Percentiles rank a stretch among this genome's conserved stretches.
Conservation (phyloP, 2,329 filamentous ascomycete genomes). For the Leptographium lundbergii region DNA sequence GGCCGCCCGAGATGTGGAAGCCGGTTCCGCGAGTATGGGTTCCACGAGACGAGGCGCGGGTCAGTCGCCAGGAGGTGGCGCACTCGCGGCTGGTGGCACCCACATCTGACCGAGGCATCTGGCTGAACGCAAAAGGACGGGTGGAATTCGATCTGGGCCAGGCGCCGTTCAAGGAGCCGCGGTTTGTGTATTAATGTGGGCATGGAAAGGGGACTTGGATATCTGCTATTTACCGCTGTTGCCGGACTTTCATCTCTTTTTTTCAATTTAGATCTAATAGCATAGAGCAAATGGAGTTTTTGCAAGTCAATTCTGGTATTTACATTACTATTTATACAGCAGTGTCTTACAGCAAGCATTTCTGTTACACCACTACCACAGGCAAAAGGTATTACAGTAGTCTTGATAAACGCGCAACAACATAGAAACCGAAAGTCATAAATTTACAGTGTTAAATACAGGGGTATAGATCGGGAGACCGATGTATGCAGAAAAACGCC, state of each 20-base stretch:
- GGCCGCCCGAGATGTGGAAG: slow-evolving; percentile 53
- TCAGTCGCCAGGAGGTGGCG: slow-evolving; percentile 58
- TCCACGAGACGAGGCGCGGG: slow-evolving; percentile 54
- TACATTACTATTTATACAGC: too few species aligned
- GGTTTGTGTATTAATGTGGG: slow-evolving; percentile 12
- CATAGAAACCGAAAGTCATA: not conserved
- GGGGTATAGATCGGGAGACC: not conserved
- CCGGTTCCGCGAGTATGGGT: slow-evolving; percentile 60
- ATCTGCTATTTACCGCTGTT: not conserved
- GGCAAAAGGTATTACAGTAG: too few species aligned
- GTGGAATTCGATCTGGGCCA: slow-evolving; percentile 14
- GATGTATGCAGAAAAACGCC: not conserved
- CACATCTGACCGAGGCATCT: slow-evolving; percentile 61
- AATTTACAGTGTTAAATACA: not conserved
- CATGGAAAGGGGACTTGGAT: not conserved
- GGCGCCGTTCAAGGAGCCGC: slow-evolving; percentile 17
- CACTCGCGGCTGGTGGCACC: slow-evolving; percentile 54
- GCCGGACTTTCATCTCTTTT: not conserved
- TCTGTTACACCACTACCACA: too few species aligned
- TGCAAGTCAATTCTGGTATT: too few species aligned
- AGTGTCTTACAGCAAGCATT: too few species aligned
- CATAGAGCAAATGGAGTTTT: too few species aligned
- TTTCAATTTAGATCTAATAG: too few species aligned
- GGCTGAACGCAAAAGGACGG: slow-evolving; percentile 39
- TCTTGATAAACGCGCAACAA: too few species aligned